Percentiles rank a stretch among this genome's conserved stretches.
Evolutionary conservation across 768 basidiomycete species (phyloP).

Genomic region (Cantharellus cinnabarinus): DNA sequence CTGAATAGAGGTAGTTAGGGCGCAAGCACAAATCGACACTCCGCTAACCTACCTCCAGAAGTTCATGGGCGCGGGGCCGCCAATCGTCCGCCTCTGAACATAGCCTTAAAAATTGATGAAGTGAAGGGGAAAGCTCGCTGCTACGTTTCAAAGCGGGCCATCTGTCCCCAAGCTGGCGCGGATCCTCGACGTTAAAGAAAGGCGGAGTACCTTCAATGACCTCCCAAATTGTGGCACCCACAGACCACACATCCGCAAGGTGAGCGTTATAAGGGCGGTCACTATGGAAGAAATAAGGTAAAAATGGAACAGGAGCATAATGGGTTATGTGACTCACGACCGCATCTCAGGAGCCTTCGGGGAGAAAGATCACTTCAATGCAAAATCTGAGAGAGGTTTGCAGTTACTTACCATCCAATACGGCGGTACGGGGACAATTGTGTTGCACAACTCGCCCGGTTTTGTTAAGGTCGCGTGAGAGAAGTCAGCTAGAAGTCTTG

Average conservation of each 20-base stretch:
- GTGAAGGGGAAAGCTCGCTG: slow-evolving; percentile 39
- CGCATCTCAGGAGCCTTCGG: slow-evolving; percentile 52
- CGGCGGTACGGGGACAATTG: slow-evolving; percentile 6
- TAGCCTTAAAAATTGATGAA: slow-evolving; percentile 49
- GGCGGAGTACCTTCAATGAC: slow-evolving; percentile 57
- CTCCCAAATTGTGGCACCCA: slow-evolving; percentile 73
- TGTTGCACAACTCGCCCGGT: not conserved
- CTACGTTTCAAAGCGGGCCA: slow-evolving; percentile 46
- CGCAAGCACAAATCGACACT: not conserved
- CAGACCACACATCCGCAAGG: slow-evolving; percentile 61
- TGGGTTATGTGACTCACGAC: slow-evolving; percentile 24
- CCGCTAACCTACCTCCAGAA: slow-evolving; percentile 32
- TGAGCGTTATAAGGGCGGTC: slow-evolving; percentile 45
- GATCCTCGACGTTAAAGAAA: slow-evolving; percentile 35
- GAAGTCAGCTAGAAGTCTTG: slow-evolving; percentile 43
- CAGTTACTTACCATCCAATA: slow-evolving; percentile 7
- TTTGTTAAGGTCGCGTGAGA: slow-evolving; percentile 39
- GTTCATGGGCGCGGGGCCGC: slow-evolving; percentile 35
- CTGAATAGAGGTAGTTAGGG: not conserved
- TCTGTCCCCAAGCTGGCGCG: slow-evolving; percentile 27
- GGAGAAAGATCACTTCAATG: not conserved
- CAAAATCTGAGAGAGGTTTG: not conserved
- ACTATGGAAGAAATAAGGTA: slow-evolving; percentile 16
- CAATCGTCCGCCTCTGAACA: slow-evolving; percentile 40
- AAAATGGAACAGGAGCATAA: not conserved